Evolutionary conservation across 2,329 filamentous ascomycete genomes (phyloP), one percentile per base, ranked within the genome.

Genomic region (Microsporum ferrugineum): DNA sequence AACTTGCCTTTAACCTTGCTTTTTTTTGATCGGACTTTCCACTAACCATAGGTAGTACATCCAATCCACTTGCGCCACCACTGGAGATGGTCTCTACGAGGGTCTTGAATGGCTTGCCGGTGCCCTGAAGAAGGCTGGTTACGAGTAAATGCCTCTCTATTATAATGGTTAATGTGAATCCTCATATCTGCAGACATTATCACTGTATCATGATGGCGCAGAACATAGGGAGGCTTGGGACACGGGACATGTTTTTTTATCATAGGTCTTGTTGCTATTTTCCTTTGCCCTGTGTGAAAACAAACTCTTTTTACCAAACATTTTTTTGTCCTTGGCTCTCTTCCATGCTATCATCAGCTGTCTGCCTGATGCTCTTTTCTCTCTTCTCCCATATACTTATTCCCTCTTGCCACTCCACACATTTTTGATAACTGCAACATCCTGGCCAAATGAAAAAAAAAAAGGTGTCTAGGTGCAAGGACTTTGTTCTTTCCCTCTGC

Each of bases 11-110:
- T 14, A 6, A 55, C 68, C 60, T 39, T 59, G 10, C 67, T 8
- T 43, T 56, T 68, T 61, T 33, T 49, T 36, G 33, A 31, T 39
- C 34, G 23, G n/a, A 6, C 7, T 23, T 27, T 51, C 7, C 39
- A 7, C 61, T 62, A 60, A 62, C 43, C 69, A 5, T 23, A 1
- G 62, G 55, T 67, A 91, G 92, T 97, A 95, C 84, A 97, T 97
- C 80, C 92, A 97, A 91, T 96, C 92, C 68, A 97, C 94, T 76
- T 97, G 92, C 82, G 92, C 92, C 77, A 97, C 94, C 70, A 96
- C 91, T 68, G 92, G 92, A 84, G 94, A 97, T 79, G 92, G 92
- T 90, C 88, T 97, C 73, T 97, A 97, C 80, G 92, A 97, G 82
- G 92, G 92, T 86, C 89, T 97, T 73, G 91, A 92, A 81, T 92